These are phyloP conservation scores for Aureobasidium sp. DNA, from an alignment of 2,329 filamentous ascomycete species.

Conservation along the genomic window DNA sequence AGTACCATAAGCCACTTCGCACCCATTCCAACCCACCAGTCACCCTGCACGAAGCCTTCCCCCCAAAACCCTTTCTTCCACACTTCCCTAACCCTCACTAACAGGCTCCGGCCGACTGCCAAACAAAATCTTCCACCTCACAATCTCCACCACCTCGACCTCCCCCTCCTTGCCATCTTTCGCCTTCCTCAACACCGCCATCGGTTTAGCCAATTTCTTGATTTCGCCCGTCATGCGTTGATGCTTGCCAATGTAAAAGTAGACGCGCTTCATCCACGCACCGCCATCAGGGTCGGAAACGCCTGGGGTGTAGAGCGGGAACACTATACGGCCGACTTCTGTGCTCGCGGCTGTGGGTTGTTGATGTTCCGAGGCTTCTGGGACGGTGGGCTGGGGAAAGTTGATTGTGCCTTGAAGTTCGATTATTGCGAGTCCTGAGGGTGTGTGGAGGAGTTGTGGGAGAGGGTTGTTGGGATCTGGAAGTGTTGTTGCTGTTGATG, in stretches of 20 bases:
- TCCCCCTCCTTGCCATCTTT: constrained; percentile 37
- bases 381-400: constrained; percentile 46
- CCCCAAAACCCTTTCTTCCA: too few relatives aligned
- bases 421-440: constrained; percentile 78
- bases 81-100: constrained; percentile 24
- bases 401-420: constrained; percentile 92
- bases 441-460: constrained; percentile 78
- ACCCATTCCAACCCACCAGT: too few relatives aligned
- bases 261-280: constrained; percentile 83
- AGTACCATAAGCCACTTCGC: too few relatives aligned
- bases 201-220: constrained; percentile 71
- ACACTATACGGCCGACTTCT: constrained; percentile 65
- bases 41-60: too few relatives aligned
- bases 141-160: constrained; percentile 78
- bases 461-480: constrained; percentile 52
- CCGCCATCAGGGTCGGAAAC: constrained; percentile 43
- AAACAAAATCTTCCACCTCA: constrained; percentile 83
- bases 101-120: constrained; percentile 80
- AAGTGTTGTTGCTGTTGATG: not conserved
- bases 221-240: constrained; percentile 86
- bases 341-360: constrained; percentile 32
- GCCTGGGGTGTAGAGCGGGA: constrained; percentile 63
- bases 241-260: constrained; percentile 81
- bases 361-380: constrained; percentile 25
- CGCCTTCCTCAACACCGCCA: constrained; percentile 64